Percentiles rank a stretch among this genome's conserved stretches.
phyloP scores from a whole-genome alignment of 2,329 filamentous ascomycete species.

The Magnaporthiopsis rhizophila region DNA sequence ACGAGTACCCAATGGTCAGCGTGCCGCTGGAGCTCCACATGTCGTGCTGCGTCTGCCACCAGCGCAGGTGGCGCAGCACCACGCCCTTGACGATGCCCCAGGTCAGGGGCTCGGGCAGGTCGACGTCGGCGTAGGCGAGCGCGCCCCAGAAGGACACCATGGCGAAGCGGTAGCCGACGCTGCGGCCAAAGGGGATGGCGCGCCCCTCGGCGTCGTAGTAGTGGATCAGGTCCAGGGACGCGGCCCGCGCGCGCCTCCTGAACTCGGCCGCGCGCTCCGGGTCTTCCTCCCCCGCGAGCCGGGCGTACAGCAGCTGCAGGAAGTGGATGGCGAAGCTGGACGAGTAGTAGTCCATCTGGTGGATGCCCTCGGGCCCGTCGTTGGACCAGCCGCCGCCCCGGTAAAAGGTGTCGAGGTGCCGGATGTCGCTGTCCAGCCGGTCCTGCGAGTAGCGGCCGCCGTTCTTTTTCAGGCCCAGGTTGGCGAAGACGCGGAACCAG shows the following conservation, averaged over 20 bases:
- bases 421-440: constrained; percentile 65
- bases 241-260: constrained; percentile 56
- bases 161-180: constrained; percentile 73
- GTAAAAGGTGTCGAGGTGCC: constrained; percentile 73
- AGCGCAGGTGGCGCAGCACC: constrained; percentile 64
- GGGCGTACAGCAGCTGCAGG: constrained; percentile 68
- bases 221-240: constrained; percentile 63
- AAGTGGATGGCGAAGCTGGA: constrained; percentile 78
- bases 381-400: constrained; percentile 78
- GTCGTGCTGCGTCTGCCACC: constrained; percentile 69
- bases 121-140: constrained; percentile 66
- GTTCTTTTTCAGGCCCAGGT: constrained; percentile 68
- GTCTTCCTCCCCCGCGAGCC: constrained; percentile 60
- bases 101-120: constrained; percentile 61
- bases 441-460: constrained; percentile 63
- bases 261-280: constrained; percentile 60
- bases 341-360: constrained; percentile 82
- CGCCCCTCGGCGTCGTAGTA: constrained; percentile 68
- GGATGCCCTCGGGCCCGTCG: constrained; percentile 69
- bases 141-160: constrained; percentile 82
- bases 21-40: constrained; percentile 72
- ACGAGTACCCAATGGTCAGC: constrained; percentile 67
- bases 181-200: constrained; percentile 69
- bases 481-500: constrained; percentile 81
- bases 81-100: constrained; percentile 77